Percentiles rank a stretch among this genome's conserved stretches.
These are phyloP conservation scores for Plenodomus lindquistii DNA, from an alignment of 2,329 filamentous ascomycete species.

Conservation along the genomic window DNA sequence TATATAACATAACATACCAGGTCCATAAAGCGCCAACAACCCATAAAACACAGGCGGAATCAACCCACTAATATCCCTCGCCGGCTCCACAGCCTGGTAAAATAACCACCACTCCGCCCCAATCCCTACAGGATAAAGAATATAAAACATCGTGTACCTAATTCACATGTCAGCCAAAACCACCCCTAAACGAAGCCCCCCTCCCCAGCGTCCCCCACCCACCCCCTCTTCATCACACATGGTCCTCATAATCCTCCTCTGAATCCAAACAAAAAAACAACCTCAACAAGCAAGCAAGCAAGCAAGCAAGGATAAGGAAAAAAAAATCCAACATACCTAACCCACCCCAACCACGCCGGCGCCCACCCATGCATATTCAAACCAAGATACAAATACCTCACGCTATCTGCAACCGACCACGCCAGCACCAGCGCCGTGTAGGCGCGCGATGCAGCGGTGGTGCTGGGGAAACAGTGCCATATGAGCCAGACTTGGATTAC, in stretches of 20 bases:
- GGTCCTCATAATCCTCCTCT: too few relatives aligned
- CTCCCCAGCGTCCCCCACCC: too few relatives aligned
- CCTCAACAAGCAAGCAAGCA: too few relatives aligned
- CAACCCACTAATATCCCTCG: slow-evolving; percentile 8
- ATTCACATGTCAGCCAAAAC: too few relatives aligned
- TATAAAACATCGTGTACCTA: slow-evolving; percentile 29
- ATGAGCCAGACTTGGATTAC: slow-evolving; percentile 35
- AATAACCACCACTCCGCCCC: slow-evolving; percentile 33
- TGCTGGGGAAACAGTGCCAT: slow-evolving; percentile 24
- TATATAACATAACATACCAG: slow-evolving; percentile 24
- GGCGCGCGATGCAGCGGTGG: slow-evolving; percentile 18
- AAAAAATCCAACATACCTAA: slow-evolving; percentile 14
- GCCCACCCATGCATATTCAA: slow-evolving; percentile 24
- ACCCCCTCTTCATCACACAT: too few relatives aligned
- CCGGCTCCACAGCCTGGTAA: slow-evolving; percentile 18
- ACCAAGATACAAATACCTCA: slow-evolving; percentile 27
- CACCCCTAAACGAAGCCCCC: too few relatives aligned
- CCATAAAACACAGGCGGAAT: slow-evolving; percentile 25
- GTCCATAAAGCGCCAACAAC: slow-evolving; percentile 25
- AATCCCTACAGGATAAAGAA: slow-evolving; percentile 32
- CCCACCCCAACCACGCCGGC: slow-evolving; percentile 17
- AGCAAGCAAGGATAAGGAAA: too few relatives aligned
- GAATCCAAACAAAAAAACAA: not conserved
- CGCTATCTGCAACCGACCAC: slow-evolving; percentile 26
- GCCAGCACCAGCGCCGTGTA: slow-evolving; percentile 25